Evolutionary conservation across 2,329 filamentous ascomycete genomes (phyloP).

Genomic region (Hymenoscyphus albidus): DNA sequence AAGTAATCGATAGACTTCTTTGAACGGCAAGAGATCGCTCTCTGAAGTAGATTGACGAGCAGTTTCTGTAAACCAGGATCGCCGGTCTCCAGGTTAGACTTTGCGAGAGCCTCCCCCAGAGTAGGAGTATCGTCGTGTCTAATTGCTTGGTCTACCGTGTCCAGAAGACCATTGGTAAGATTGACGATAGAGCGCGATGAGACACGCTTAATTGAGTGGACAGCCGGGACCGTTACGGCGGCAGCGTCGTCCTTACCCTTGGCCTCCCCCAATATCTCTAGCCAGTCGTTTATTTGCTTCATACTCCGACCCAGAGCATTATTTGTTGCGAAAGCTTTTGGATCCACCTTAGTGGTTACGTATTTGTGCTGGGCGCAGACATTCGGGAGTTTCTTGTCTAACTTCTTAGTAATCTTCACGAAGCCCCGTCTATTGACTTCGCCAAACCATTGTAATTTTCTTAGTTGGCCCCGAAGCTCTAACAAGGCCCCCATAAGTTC

Average conservation of each 20-base stretch:
- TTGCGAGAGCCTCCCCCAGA: slow-evolving; percentile 54
- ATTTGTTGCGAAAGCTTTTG: slow-evolving; percentile 81
- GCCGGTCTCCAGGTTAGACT: slow-evolving; percentile 51
- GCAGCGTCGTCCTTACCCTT: slow-evolving; percentile 72
- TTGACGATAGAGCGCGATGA: slow-evolving; percentile 72
- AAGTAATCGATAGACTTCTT: slow-evolving; percentile 68
- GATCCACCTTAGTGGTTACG: slow-evolving; percentile 84
- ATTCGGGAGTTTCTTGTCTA: slow-evolving; percentile 87
- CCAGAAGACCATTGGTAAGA: slow-evolving; percentile 63
- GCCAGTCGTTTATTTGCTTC: slow-evolving; percentile 82
- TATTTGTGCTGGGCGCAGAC: slow-evolving; percentile 79
- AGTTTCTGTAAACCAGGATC: slow-evolving; percentile 58
- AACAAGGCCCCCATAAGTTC: slow-evolving; percentile 87
- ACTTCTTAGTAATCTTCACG: slow-evolving; percentile 97
- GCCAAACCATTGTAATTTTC: slow-evolving; percentile 95
- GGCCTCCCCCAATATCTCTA: slow-evolving; percentile 74
- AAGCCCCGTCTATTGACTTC: slow-evolving; percentile 95
- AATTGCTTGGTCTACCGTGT: slow-evolving; percentile 69
- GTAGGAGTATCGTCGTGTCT: slow-evolving; percentile 60
- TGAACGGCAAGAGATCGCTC: slow-evolving; percentile 67
- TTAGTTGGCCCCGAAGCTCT: slow-evolving; percentile 79
- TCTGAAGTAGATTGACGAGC: slow-evolving; percentile 76
- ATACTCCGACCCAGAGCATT: slow-evolving; percentile 53
- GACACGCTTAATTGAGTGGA: slow-evolving; percentile 69
- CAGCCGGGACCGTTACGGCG: slow-evolving; percentile 57